A percentile compares a stretch with the other conserved stretches of the same genome.
phyloP scores from a whole-genome alignment of 208 protist species.

The Acanthamoeba royreba region DNA sequence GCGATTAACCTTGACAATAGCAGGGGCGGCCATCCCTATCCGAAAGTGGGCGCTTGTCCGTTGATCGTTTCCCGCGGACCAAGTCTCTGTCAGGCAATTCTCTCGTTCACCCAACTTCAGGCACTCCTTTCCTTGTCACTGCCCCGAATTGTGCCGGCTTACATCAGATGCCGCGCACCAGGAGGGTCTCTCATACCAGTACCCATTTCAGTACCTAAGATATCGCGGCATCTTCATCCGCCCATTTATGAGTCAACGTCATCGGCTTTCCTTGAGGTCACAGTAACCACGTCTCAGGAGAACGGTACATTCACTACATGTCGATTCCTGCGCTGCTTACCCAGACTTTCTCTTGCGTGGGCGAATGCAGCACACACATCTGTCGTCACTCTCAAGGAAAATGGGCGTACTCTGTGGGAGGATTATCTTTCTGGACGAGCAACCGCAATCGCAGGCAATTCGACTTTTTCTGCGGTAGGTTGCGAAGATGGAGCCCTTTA shows the following conservation, averaged over 20 bases:
- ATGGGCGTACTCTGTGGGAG: background rate
- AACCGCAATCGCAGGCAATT: conserved; percentile 28
- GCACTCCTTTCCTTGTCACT: background rate
- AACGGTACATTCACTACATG: background rate
- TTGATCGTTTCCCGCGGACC: background rate
- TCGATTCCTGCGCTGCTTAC: background rate
- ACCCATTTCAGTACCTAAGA: background rate
- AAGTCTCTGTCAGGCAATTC: background rate
- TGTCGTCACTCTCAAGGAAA: background rate
- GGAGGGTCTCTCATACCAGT: background rate
- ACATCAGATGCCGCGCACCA: background rate
- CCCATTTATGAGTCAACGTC: background rate
- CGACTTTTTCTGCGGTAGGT: background rate
- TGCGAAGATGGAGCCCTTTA: background rate
- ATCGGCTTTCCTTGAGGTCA: background rate
- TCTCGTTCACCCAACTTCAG: background rate
- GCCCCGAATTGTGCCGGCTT: background rate
- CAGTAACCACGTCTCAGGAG: background rate
- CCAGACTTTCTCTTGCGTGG: background rate
- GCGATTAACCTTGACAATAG: too few species aligned
- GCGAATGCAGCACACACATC: background rate
- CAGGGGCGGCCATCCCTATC: background rate
- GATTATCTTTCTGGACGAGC: background rate
- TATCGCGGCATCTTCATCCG: conserved; percentile 13
- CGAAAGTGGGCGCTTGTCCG: background rate